Conservation (phyloP, 768 basidiomycete species). For the Amanita pallidorosea region DNA sequence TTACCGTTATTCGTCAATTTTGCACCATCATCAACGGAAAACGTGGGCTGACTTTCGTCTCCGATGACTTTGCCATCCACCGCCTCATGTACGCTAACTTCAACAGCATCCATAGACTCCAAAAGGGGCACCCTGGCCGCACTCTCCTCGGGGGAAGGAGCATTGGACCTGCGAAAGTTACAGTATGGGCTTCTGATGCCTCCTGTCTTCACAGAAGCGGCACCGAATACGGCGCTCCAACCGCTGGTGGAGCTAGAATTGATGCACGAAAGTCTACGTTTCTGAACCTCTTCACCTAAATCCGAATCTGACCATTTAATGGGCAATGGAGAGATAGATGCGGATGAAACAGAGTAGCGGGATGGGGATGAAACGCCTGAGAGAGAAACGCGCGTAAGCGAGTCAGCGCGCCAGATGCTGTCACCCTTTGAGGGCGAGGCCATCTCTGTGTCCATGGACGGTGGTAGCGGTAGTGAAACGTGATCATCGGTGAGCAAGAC, state of each 20-base stretch:
- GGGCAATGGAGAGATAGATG: background rate
- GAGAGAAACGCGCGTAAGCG: background rate
- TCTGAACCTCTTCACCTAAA: background rate
- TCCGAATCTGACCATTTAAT: conserved; percentile 3
- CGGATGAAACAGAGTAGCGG: conserved; percentile 4
- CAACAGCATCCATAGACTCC: background rate
- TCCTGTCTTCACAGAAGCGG: conserved; percentile 4
- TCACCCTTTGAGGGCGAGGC: conserved; percentile 1
- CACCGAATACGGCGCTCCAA: background rate
- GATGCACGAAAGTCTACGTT: background rate
- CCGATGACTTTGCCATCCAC: background rate
- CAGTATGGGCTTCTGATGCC: conserved; percentile 6
- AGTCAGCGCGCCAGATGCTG: background rate
- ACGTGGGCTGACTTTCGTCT: conserved; percentile 7
- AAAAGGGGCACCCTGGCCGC: background rate
- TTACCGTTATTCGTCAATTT: conserved; percentile 4
- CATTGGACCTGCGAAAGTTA: conserved; percentile 1
- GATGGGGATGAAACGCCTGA: conserved; percentile 2
- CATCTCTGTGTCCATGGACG: conserved; percentile 3
- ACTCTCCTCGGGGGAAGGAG: conserved; percentile 5
- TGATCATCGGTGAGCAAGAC: background rate
- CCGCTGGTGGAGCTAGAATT: background rate
- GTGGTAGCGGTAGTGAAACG: background rate
- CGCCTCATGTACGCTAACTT: background rate
- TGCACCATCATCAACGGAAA: conserved; percentile 5